Evolutionary conservation across 2,329 filamentous ascomycete species (phyloP).

Genomic region (Ascomycota sp.): DNA sequence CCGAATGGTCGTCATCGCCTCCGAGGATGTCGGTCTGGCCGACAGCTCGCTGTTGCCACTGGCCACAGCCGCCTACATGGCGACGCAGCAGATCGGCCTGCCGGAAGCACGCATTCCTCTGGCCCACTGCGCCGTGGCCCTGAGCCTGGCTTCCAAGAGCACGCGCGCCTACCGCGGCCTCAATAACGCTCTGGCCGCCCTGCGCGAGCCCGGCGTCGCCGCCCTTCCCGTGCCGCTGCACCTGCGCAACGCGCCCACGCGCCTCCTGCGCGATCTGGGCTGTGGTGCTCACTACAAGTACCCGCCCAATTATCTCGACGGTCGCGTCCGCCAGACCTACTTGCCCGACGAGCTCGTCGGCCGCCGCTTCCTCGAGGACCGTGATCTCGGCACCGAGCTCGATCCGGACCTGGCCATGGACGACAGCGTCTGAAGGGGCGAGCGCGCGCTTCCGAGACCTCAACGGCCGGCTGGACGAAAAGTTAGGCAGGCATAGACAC

Average conservation of each 20-base stretch:
- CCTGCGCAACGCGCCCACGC: constrained; percentile 77
- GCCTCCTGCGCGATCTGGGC: constrained; percentile 80
- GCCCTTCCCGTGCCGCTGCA: constrained; percentile 69
- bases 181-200: constrained; percentile 57
- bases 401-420: constrained; percentile 44
- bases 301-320: constrained; percentile 73
- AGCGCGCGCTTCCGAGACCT: too few relatives aligned
- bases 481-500: background rate
- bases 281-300: constrained; percentile 92
- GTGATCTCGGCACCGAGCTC: constrained; percentile 57
- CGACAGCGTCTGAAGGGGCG: constrained; percentile 1
- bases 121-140: constrained; percentile 66
- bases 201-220: constrained; percentile 69
- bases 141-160: constrained; percentile 66
- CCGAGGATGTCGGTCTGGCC: constrained; percentile 80
- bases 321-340: constrained; percentile 71
- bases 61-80: constrained; percentile 69
- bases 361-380: constrained; percentile 56
- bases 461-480: background rate
- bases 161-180: constrained; percentile 70
- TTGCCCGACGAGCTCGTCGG: constrained; percentile 59
- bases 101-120: constrained; percentile 87
- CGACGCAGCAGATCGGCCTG: constrained; percentile 83
- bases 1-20: constrained; percentile 84
- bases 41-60: constrained; percentile 69